These are phyloP conservation scores for Chlorella sp. DNA, from an alignment of 139 green algal genomes.

Conservation along the genomic window DNA sequence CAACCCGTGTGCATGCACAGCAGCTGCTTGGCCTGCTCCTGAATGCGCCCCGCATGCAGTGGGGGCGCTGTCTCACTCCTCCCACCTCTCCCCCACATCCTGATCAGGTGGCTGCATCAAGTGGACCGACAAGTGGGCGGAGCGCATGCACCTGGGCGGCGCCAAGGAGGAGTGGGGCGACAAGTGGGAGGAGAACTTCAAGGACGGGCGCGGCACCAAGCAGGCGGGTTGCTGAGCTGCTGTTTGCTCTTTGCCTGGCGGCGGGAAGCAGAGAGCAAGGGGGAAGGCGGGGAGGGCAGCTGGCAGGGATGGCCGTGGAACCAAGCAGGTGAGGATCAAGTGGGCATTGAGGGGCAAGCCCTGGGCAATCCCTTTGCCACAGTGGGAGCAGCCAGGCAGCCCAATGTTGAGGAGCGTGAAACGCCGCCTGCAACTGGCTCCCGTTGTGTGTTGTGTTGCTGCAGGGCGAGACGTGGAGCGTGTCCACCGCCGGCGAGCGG, in stretches of 20 bases:
- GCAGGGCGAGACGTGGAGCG: constrained; percentile 72
- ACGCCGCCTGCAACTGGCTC: too few relatives aligned
- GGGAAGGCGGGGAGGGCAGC: background rate
- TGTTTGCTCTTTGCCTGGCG: background rate
- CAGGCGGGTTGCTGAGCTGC: constrained; percentile 35
- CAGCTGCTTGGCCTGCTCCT: background rate
- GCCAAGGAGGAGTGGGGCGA: constrained; percentile 84
- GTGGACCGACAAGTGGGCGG: constrained; percentile 89
- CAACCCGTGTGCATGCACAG: too few relatives aligned
- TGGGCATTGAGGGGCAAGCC: too few relatives aligned
- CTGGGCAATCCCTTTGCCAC: too few relatives aligned
- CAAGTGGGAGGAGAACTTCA: constrained; percentile 91
- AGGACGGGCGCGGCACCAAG: constrained; percentile 76
- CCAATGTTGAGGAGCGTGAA: too few relatives aligned
- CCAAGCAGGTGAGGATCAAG: too few relatives aligned
- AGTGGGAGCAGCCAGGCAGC: too few relatives aligned
- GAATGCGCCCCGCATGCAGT: background rate
- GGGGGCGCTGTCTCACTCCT: too few relatives aligned
- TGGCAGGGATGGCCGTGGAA: too few relatives aligned
- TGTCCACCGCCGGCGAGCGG: constrained; percentile 43
- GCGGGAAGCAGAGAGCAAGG: background rate
- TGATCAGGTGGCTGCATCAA: constrained; percentile 71
- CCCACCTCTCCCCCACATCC: background rate
- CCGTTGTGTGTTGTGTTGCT: too few relatives aligned
- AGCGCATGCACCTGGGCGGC: constrained; percentile 64